Conservation (phyloP, 108 stramenopile genomes). For the Nannochloropsis oceanica region DNA sequence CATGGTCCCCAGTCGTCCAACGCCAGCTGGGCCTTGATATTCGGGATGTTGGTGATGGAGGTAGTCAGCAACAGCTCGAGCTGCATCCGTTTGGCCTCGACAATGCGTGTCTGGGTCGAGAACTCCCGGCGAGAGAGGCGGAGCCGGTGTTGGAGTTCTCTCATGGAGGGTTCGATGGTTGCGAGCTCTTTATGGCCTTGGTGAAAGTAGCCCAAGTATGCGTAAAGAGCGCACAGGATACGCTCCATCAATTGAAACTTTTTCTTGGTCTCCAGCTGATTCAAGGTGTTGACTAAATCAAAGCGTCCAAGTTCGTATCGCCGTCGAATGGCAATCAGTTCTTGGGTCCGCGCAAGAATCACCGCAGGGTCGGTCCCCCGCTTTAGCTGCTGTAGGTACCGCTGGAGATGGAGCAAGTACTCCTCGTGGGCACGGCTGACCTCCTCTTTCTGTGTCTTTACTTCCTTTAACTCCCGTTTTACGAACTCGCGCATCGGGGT, state of each 20-base stretch:
- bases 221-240: conserved; percentile 32
- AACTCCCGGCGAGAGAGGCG: conserved; percentile 3
- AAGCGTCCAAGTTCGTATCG: conserved; percentile 33
- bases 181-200: conserved; percentile 30
- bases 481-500: conserved; percentile 41
- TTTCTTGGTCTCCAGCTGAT: conserved; percentile 42
- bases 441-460: conserved; percentile 23
- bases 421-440: conserved; percentile 21
- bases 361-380: conserved; percentile 9
- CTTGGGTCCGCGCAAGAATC: conserved; percentile 3
- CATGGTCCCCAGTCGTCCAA: not conserved
- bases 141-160: conserved; percentile 12
- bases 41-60: not conserved
- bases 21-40: not conserved
- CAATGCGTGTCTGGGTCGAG: not conserved
- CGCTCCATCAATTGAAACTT: conserved; percentile 37
- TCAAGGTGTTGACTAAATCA: conserved; percentile 34
- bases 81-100: conserved; percentile 8
- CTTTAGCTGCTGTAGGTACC: conserved; percentile 23
- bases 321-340: conserved; percentile 3
- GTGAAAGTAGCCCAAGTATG: conserved; percentile 32
- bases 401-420: conserved; percentile 16
- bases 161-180: conserved; percentile 22
- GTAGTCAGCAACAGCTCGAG: conserved; percentile 1
- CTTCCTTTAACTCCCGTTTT: conserved; percentile 26